Evolutionary conservation across 2,329 filamentous ascomycete genomes (phyloP).

Genomic region (Xylaria arbuscula): DNA sequence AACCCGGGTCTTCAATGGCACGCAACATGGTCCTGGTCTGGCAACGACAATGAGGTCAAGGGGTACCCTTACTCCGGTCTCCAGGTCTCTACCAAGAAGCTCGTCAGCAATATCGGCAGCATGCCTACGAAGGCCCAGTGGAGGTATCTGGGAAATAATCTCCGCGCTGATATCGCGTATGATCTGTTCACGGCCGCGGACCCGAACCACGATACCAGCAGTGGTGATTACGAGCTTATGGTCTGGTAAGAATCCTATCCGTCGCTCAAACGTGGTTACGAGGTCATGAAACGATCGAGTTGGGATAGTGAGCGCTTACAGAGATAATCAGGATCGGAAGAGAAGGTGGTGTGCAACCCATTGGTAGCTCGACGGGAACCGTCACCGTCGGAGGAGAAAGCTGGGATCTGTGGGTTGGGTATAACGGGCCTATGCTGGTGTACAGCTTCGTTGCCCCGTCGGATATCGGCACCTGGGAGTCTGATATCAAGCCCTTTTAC

Average conservation of each 20-base stretch:
- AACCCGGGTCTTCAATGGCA: constrained; percentile 36
- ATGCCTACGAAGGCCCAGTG: constrained; percentile 38
- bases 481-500: constrained; percentile 35
- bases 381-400: constrained; percentile 28
- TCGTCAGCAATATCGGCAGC: constrained; percentile 36
- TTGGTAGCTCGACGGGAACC: constrained; percentile 30
- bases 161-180: constrained; percentile 38
- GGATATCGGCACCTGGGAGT: constrained; percentile 31
- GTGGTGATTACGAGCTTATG: constrained; percentile 39
- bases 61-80: constrained; percentile 35
- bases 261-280: neutral
- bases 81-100: constrained; percentile 28
- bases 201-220: constrained; percentile 34
- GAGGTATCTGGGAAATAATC: constrained; percentile 32
- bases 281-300: neutral
- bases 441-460: constrained; percentile 37
- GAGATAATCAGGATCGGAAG: constrained; percentile 24
- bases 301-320: constrained; percentile 14
- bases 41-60: constrained; percentile 38
- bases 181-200: constrained; percentile 37
- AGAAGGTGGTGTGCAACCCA: constrained; percentile 31
- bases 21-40: constrained; percentile 35
- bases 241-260: constrained; percentile 32
- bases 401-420: constrained; percentile 35
- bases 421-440: constrained; percentile 37